phyloP scores from a whole-genome alignment of 805 yeast species.

The Pichia eremophila region DNA sequence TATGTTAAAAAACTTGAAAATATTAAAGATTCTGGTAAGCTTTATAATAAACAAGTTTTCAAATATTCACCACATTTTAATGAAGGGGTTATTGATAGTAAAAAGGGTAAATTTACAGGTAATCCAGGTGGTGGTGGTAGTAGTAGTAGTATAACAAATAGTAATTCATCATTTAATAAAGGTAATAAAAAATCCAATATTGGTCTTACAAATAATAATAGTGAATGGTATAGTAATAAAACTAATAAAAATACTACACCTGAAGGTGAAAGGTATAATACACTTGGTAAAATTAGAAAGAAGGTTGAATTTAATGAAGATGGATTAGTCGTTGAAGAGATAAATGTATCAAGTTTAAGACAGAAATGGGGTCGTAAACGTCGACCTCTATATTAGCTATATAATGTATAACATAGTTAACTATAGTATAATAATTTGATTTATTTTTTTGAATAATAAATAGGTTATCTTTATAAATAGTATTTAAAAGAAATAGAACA shows the following conservation, averaged over 20 bases:
- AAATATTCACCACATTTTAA: conserved; percentile 4
- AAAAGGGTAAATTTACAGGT: conserved; percentile 1
- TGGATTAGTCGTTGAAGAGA: conserved; percentile 19
- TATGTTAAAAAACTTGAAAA: conserved; percentile 1
- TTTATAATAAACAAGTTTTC: conserved; percentile 1
- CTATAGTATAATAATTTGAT: neutral
- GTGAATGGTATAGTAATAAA: neutral
- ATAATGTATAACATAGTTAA: too few relatives aligned
- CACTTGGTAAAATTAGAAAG: conserved; percentile 23
- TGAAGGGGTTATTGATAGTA: neutral
- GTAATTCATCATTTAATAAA: neutral
- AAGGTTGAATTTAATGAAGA: conserved; percentile 18
- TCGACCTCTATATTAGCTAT: conserved; percentile 2
- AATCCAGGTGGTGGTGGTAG: too few relatives aligned
- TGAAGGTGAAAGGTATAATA: conserved; percentile 15
- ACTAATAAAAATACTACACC: neutral
- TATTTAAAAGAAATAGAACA: too few relatives aligned
- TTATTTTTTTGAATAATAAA: neutral
- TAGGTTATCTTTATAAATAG: neutral
- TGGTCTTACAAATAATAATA: neutral
- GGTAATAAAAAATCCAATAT: neutral
- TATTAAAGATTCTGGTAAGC: neutral
- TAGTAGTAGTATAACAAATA: neutral
- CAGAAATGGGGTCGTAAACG: conserved; percentile 7
- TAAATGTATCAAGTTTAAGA: conserved; percentile 19